Evolutionary conservation across 208 protist species (phyloP).

Genomic region (Leishmania aethiopica): DNA sequence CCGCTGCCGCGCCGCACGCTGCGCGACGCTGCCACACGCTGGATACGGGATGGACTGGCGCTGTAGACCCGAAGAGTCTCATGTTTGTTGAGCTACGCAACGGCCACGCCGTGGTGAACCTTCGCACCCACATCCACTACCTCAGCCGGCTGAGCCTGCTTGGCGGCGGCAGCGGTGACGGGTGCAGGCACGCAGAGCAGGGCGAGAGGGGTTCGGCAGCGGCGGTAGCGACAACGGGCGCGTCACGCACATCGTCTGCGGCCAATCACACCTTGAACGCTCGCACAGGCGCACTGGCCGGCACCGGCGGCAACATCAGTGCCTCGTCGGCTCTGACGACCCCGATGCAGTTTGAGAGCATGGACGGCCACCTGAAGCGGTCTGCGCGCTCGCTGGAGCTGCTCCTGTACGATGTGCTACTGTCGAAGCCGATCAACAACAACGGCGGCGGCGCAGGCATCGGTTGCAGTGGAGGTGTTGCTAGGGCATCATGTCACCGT

Average conservation of each 20-base stretch:
- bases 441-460: background rate
- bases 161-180: background rate
- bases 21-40: constrained; percentile 2
- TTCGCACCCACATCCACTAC: constrained; percentile 32
- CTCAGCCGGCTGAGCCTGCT: constrained; percentile 19
- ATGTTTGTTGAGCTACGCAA: constrained; percentile 32
- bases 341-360: constrained; percentile 10
- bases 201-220: background rate
- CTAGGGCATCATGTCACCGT: background rate
- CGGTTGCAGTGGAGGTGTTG: background rate
- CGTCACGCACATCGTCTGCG: background rate
- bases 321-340: background rate
- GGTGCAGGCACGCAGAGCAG: background rate
- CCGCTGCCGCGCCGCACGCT: constrained; percentile 17
- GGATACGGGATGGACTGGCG: constrained; percentile 21
- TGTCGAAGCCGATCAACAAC: constrained; percentile 19
- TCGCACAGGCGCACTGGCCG: background rate
- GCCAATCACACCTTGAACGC: background rate
- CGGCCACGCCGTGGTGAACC: constrained; percentile 20
- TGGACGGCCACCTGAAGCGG: constrained; percentile 19
- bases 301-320: background rate
- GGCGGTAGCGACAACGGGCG: background rate
- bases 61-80: constrained; percentile 13
- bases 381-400: constrained; percentile 18
- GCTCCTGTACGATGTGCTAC: constrained; percentile 24